phyloP scores from a whole-genome alignment of 495 filamentous ascomycete genomes.

The Penicillium arizonense region DNA sequence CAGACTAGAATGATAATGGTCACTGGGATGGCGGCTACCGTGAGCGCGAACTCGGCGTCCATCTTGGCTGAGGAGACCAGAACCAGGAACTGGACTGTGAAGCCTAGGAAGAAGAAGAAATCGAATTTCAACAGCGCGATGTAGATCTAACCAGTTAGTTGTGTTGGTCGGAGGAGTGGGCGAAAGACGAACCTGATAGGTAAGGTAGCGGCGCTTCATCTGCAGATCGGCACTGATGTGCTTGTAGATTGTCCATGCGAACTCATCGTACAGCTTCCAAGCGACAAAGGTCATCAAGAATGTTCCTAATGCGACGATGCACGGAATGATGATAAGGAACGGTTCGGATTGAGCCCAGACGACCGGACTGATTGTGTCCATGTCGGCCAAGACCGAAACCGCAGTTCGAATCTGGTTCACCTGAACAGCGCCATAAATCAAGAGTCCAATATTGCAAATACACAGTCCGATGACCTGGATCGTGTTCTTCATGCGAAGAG shows the following conservation, averaged over 20 bases:
- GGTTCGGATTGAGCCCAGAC: slow-evolving; percentile 70
- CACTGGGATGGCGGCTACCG: slow-evolving; percentile 82
- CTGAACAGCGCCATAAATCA: slow-evolving; percentile 91
- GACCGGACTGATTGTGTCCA: slow-evolving; percentile 31
- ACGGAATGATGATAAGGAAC: slow-evolving; percentile 81
- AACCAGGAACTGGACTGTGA: slow-evolving; percentile 95
- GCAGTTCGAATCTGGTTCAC: slow-evolving; percentile 82
- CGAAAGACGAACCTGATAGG: slow-evolving; percentile 74
- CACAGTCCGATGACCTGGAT: slow-evolving; percentile 98
- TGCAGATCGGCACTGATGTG: slow-evolving; percentile 96
- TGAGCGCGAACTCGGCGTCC: slow-evolving; percentile 78
- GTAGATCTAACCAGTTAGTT: slow-evolving; percentile 70
- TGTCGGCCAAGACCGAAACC: slow-evolving; percentile 45
- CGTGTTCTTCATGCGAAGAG: slow-evolving; percentile 91
- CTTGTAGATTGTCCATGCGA: slow-evolving; percentile 99
- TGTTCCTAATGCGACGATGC: slow-evolving; percentile 74
- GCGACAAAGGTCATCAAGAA: slow-evolving; percentile 71
- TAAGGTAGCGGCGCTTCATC: slow-evolving; percentile 94
- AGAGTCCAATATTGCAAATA: slow-evolving; percentile 82
- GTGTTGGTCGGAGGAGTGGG: background rate
- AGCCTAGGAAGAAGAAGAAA: slow-evolving; percentile 99
- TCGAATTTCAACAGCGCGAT: slow-evolving; percentile 98
- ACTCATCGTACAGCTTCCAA: slow-evolving; percentile 97
- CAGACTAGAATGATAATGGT: slow-evolving; percentile 83
- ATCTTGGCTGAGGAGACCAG: slow-evolving; percentile 70